phyloP scores from a whole-genome alignment of 148 eudicot genomes.

The Silene uniflora region DNA sequence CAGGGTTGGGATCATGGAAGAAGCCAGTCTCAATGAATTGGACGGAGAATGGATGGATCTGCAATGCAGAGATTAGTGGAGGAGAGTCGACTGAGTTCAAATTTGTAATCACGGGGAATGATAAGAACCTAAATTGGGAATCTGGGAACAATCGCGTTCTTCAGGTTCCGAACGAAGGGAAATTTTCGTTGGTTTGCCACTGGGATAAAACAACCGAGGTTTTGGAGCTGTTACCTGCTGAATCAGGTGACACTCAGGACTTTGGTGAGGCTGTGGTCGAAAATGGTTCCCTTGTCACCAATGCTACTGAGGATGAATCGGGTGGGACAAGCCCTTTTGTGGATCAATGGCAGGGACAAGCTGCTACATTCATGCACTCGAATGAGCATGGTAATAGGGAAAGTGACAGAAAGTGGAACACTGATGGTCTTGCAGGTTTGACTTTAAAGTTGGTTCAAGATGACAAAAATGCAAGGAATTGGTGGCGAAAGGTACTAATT shows the following conservation, averaged over 20 bases:
- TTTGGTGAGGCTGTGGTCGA: constrained; percentile 29
- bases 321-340: constrained; percentile 64
- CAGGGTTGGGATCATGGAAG: constrained; percentile 86
- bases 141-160: constrained; percentile 66
- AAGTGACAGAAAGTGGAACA: constrained; percentile 52
- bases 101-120: constrained; percentile 56
- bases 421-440: constrained; percentile 80
- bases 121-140: constrained; percentile 71
- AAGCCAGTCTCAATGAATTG: constrained; percentile 59
- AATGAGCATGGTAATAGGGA: constrained; percentile 69
- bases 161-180: constrained; percentile 55
- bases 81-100: constrained; percentile 66
- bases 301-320: constrained; percentile 29
- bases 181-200: constrained; percentile 50
- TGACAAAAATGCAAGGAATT: constrained; percentile 75
- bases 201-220: constrained; percentile 65
- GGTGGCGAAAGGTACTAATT: constrained; percentile 87
- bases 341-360: constrained; percentile 91
- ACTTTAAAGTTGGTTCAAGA: constrained; percentile 77
- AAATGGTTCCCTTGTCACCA: constrained; percentile 37
- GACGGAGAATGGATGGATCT: constrained; percentile 85
- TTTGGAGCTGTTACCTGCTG: constrained; percentile 43
- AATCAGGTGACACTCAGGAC: constrained; percentile 31
- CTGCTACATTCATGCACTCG: constrained; percentile 70
- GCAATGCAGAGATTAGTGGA: constrained; percentile 47